Base-by-base conservation (phyloP, 495 filamentous ascomycete genomes). In the Tuber calosporum region DNA sequence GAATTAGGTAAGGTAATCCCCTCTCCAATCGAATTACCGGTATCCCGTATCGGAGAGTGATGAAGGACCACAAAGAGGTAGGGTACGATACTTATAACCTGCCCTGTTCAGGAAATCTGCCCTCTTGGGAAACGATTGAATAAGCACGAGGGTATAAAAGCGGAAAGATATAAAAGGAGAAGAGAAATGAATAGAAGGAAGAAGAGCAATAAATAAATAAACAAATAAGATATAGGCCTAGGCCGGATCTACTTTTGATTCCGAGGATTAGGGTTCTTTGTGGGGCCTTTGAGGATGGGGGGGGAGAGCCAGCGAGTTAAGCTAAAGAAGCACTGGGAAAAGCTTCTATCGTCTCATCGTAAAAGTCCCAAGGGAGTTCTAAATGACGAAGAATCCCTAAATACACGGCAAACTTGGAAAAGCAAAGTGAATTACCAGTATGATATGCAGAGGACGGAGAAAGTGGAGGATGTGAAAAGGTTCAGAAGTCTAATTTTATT, bases 161-260 rank as follows among this genome's bases (percentile, higher is more conserved):
- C 66, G 48, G 45, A 45, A 68, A 58, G 69, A 40, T 53, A 68
- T 38, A 69, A 43, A 70, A 40, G 26, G 38, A 66, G 71, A 53
- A 42, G 67, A 67, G 58, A 72, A 22, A 66, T 4, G 38, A 75
- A 53, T 37, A 66, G 62, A 26, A 38, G 68, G 67, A 66, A 39
- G 42, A 53, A 66, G 66, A 69, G 48, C 38, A n/a, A n/a, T n/a
- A n/a, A n/a, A n/a, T n/a, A 40, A 70, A 58, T 1, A 45, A 68
- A n/a, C 20, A 48, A 62, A 40, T 39, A 72, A 43, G 43, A 71
- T 71, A 69, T 34, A 62, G 30, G 53, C 26, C 30, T 26, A 34
- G 13, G 53, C 26, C 34, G 26, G 53, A 62, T 34, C 53, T 13
- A 34, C 48, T 58, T 17, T 34, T 62, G 30, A 30, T 62, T 17